Evolutionary conservation across 2,329 filamentous ascomycete genomes (phyloP).

Genomic region (Calonectria pteridis): DNA sequence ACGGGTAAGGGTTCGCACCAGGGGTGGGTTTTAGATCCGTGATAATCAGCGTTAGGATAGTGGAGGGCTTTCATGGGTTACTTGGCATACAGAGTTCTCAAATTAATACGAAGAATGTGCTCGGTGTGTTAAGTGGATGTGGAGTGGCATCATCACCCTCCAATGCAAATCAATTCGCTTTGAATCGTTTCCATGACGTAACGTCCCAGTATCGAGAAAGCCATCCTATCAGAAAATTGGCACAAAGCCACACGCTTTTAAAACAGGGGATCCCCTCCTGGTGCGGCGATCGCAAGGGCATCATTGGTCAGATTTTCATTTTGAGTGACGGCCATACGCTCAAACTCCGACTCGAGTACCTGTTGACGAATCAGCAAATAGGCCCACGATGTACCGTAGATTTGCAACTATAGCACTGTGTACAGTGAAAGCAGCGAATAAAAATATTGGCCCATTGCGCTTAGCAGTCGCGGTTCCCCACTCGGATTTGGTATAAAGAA

Average conservation of each 20-base stretch:
- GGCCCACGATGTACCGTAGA: not conserved
- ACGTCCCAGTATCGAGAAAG: not conserved
- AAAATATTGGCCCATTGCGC: not conserved
- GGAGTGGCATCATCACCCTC: not conserved
- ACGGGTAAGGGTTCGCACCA: not conserved
- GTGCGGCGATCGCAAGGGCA: too few species aligned
- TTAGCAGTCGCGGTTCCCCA: not conserved
- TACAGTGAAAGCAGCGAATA: not conserved
- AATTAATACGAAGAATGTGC: not conserved
- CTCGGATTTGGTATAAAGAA: not conserved
- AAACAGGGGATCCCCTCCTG: not conserved
- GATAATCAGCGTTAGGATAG: not conserved
- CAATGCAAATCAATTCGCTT: not conserved
- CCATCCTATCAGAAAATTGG: not conserved
- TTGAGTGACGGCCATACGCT: too few species aligned
- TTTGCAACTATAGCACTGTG: not conserved
- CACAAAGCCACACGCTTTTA: not conserved
- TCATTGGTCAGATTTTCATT: not conserved
- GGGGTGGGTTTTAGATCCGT: not conserved
- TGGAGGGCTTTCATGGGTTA: not conserved
- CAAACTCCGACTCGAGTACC: too few species aligned
- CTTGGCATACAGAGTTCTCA: too few species aligned
- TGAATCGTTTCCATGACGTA: not conserved
- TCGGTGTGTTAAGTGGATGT: not conserved
- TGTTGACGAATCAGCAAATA: not conserved